phyloP scores from a whole-genome alignment of 176 grass and related monocot genomes.

The Typha latifolia region DNA sequence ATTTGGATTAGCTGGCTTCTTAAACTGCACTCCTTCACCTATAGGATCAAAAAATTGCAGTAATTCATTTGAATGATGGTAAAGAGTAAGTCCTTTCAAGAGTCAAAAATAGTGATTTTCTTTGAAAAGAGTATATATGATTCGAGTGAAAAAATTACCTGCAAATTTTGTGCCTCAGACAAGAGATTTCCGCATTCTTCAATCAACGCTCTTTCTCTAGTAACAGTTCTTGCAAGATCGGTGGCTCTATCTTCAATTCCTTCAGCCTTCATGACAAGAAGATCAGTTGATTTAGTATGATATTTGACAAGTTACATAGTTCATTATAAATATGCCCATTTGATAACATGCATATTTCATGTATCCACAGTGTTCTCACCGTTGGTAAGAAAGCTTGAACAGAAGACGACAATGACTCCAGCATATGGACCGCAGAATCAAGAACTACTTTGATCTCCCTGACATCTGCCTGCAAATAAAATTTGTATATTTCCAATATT shows the following conservation, averaged over 20 bases:
- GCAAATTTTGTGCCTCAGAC: constrained; percentile 48
- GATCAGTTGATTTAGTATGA: background rate
- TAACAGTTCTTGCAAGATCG: constrained; percentile 44
- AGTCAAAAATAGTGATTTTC: too few species aligned
- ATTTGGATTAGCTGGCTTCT: constrained; percentile 50
- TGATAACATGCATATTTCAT: background rate
- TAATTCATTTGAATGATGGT: constrained; percentile 6
- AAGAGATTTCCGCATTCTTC: constrained; percentile 76
- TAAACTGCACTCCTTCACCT: constrained; percentile 76
- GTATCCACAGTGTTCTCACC: constrained; percentile 31
- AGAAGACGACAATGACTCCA: constrained; percentile 38
- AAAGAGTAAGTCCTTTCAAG: background rate
- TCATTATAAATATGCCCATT: too few species aligned
- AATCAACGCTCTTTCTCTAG: constrained; percentile 38
- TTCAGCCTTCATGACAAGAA: constrained; percentile 34
- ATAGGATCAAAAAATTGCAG: constrained; percentile 5
- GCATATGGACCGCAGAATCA: constrained; percentile 28
- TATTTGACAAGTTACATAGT: too few species aligned
- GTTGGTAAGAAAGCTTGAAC: constrained; percentile 42
- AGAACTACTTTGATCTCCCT: constrained; percentile 55
- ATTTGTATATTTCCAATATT: constrained; percentile 1
- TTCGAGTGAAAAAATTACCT: constrained; percentile 36
- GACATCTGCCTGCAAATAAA: constrained; percentile 39
- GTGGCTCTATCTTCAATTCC: constrained; percentile 33
- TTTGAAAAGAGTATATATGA: background rate